Evolutionary conservation across 139 green algal genomes (phyloP).

Genomic region (Desmodesmus armatus): DNA sequence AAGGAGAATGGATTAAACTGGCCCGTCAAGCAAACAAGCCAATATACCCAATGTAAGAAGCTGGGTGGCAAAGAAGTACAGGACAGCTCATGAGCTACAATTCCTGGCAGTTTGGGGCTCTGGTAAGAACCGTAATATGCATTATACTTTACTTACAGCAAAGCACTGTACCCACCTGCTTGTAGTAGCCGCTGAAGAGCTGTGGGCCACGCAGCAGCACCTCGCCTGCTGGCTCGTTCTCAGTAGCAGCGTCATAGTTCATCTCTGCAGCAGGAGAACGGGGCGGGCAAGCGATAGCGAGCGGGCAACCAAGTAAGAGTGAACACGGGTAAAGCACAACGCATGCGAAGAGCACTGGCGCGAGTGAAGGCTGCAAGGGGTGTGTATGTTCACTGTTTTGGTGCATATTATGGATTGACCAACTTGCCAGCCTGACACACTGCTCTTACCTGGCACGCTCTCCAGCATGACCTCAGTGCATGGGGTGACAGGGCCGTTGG

Average conservation of each 20-base stretch:
- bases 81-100: neutral
- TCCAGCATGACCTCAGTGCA: constrained; percentile 83
- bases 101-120: neutral
- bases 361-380: no score
- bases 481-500: constrained; percentile 80
- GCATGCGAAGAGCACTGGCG: no score
- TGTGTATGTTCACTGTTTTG: neutral
- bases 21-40: no score
- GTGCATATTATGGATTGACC: no score
- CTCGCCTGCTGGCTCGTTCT: constrained; percentile 57
- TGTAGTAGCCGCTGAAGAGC: constrained; percentile 97
- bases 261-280: constrained; percentile 59
- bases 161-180: constrained; percentile 73
- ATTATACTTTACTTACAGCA: neutral
- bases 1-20: neutral
- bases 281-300: no score
- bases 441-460: constrained; percentile 72
- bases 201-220: constrained; percentile 83
- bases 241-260: constrained; percentile 85
- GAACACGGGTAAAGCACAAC: no score
- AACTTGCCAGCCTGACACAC: no score
- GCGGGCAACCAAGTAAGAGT: no score
- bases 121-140: neutral
- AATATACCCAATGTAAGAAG: neutral
- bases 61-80: neutral